These are phyloP conservation scores for Simplicillium aogashimaense DNA, from an alignment of 2,329 filamentous ascomycete species.

Conservation along the genomic window DNA sequence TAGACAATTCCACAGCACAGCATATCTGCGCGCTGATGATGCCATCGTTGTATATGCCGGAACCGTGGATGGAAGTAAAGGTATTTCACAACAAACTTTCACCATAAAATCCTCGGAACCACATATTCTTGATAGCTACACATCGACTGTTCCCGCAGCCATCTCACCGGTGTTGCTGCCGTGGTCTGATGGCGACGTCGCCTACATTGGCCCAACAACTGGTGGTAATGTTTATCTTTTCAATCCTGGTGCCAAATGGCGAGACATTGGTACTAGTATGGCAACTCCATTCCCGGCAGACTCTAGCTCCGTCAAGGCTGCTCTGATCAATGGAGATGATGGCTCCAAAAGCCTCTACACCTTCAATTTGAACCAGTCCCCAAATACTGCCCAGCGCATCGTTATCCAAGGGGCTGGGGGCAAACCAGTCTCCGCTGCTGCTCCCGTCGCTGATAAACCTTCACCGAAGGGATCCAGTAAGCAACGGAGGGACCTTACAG, in stretches of 20 bases:
- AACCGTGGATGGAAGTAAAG: constrained; percentile 46
- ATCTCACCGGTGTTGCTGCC: too few relatives aligned
- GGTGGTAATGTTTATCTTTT: constrained; percentile 69
- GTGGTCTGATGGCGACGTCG: not conserved
- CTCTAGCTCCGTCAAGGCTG: constrained; percentile 45
- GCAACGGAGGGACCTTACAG: constrained; percentile 33
- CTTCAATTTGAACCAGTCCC: constrained; percentile 65
- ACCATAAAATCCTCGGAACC: constrained; percentile 58
- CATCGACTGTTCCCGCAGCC: constrained; percentile 35
- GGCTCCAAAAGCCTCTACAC: constrained; percentile 69
- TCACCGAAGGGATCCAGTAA: constrained; percentile 20
- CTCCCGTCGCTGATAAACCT: constrained; percentile 23
- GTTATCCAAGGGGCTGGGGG: constrained; percentile 56
- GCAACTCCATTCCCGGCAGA: constrained; percentile 49
- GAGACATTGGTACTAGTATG: constrained; percentile 54
- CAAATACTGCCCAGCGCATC: constrained; percentile 64
- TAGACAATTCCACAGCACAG: constrained; percentile 64
- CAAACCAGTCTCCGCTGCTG: constrained; percentile 35
- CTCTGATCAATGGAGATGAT: constrained; percentile 62
- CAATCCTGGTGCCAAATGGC: constrained; percentile 52
- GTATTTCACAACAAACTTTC: constrained; percentile 64
- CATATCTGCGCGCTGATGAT: constrained; percentile 61
- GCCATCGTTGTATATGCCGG: constrained; percentile 77
- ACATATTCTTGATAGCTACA: constrained; percentile 49
- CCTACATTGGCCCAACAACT: constrained; percentile 19